These are phyloP conservation scores for Schwanniomyces sp. DNA, from an alignment of 805 yeast genomes.

Conservation along the genomic window DNA sequence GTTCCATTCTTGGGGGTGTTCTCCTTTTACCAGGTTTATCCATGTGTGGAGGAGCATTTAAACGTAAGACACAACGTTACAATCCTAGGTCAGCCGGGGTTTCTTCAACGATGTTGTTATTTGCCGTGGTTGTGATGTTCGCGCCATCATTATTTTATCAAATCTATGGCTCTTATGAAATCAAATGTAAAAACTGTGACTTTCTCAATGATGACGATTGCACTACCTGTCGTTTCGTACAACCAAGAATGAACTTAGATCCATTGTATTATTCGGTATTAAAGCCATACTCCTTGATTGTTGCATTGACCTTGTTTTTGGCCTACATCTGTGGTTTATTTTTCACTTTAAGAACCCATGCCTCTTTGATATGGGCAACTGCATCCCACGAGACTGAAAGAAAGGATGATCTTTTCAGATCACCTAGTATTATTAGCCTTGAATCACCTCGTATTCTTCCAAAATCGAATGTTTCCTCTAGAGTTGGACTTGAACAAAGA, in stretches of 20 bases:
- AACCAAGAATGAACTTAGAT: constrained; percentile 73
- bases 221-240: constrained; percentile 71
- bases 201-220: constrained; percentile 42
- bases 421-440: constrained; percentile 40
- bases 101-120: constrained; percentile 90
- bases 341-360: constrained; percentile 94
- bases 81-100: constrained; percentile 97
- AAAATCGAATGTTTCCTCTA: constrained; percentile 10
- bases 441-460: constrained; percentile 15
- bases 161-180: constrained; percentile 83
- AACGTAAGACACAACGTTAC: constrained; percentile 89
- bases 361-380: constrained; percentile 90
- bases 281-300: constrained; percentile 77
- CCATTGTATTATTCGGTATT: constrained; percentile 64
- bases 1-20: constrained; percentile 91
- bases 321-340: constrained; percentile 87
- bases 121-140: constrained; percentile 86
- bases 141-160: constrained; percentile 90
- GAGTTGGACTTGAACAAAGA: background rate
- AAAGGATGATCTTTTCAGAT: constrained; percentile 26
- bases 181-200: constrained; percentile 63
- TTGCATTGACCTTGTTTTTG: constrained; percentile 76
- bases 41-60: constrained; percentile 96
- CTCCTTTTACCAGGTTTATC: constrained; percentile 88
- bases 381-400: constrained; percentile 32